A percentile compares a stretch with the other conserved stretches of the same genome.
phyloP scores from a whole-genome alignment of 208 protist species.

The Baffinella frigidus region DNA sequence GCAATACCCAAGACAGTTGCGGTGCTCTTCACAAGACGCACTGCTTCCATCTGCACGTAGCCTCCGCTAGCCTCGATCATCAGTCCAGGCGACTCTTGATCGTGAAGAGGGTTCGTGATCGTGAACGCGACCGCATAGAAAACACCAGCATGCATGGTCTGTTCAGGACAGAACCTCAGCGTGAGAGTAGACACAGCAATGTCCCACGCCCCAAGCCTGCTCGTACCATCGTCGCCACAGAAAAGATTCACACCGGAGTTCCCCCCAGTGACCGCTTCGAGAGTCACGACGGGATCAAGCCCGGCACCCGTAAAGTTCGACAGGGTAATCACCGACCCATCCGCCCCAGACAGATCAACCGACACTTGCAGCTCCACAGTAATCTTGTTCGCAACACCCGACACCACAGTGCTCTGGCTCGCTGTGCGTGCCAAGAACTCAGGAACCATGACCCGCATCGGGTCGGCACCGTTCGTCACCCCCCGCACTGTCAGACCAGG shows the following conservation, averaged over 20 bases:
- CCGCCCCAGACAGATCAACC: not conserved
- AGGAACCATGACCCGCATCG: not conserved
- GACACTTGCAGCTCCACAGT: not conserved
- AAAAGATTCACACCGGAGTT: not conserved
- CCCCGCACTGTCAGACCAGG: not conserved
- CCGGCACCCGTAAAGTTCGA: not conserved
- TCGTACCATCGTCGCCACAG: not conserved
- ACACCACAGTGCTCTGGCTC: not conserved
- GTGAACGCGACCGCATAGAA: not conserved
- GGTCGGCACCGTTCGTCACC: not conserved
- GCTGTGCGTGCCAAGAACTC: not conserved
- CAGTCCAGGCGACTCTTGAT: not conserved
- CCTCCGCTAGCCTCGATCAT: not conserved
- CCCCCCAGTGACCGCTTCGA: not conserved
- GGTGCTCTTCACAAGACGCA: not conserved
- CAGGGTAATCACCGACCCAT: not conserved
- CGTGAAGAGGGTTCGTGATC: not conserved
- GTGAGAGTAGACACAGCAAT: not conserved
- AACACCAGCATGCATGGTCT: too few species aligned
- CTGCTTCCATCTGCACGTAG: not conserved
- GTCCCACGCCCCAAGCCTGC: not conserved
- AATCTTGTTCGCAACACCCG: not conserved
- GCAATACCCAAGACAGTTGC: not conserved
- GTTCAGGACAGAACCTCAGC: not conserved
- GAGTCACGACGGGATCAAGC: not conserved